Evolutionary conservation across 1,284 basidiomycete genomes (phyloP), one percentile per base, ranked within the genome.

Genomic region (Ganoderma boninense): DNA sequence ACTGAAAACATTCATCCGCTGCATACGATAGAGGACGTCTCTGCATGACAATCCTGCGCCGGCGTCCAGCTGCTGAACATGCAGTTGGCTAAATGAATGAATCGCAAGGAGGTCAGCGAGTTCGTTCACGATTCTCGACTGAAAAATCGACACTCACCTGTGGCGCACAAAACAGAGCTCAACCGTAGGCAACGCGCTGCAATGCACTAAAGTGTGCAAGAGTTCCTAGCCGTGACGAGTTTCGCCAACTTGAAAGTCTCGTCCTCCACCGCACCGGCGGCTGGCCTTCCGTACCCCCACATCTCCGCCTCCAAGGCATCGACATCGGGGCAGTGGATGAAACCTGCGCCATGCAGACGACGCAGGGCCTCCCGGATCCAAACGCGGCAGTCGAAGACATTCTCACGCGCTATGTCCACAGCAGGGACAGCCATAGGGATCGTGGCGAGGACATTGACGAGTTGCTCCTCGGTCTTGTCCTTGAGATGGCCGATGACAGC

Each of bases 341-440:
- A 66, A 3, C 56, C 56, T 0, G 29, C 8, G 29, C 29, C 65
- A 29, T 66, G 65, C 59, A 66, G 29, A 6, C 26, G 57, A 14
- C 57, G 56, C 65, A 61, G 40, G 8, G 65, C 65, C 59, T 66
- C 65, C 7, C 65, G 65, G 7, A 35, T 29, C 56, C 65, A 66
- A 2, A 61, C 57, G n/a, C 65, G 23, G 65, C 65, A 66, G 23
- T 26, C 61, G 57, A 66, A 66, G 20, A 18, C 11, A 26, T 43
- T 57, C 68, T 71, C 62, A n/a, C 59, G 57, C n/a, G 23, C n/a
- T 52, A n/a, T 52, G 49, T 52, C 49, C 49, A 52, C 49, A 13
- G n/a, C 49, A n/a, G 23, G 49, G 49, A 52, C 10, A 26, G 3
- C n/a, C 49, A 52, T 52, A 4, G 49, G 49, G n/a, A 52, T 52